Conservation (phyloP, 2,329 filamentous ascomycete species). For the Acephala macrosclerotiorum region DNA sequence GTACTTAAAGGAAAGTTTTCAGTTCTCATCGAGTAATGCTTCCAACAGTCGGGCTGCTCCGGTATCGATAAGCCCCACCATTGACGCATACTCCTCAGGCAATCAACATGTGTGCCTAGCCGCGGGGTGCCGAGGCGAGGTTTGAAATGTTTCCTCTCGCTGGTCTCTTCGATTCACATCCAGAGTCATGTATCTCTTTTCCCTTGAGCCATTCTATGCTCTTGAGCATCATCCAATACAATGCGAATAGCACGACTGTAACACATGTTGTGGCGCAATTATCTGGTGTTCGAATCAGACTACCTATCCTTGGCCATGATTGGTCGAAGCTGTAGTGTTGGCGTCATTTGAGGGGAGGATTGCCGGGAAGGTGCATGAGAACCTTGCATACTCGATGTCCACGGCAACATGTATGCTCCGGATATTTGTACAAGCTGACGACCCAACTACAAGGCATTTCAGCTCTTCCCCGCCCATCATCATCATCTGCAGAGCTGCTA, state of each 20-base stretch:
- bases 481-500: background rate
- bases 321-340: constrained; percentile 27
- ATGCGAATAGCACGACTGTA: constrained; percentile 21
- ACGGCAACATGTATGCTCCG: constrained; percentile 2
- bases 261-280: background rate
- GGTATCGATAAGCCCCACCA: constrained; percentile 36
- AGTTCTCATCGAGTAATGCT: constrained; percentile 40
- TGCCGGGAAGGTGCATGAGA: background rate
- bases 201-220: background rate
- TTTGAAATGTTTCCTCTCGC: background rate
- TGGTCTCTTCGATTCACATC: background rate
- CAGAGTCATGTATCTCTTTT: background rate
- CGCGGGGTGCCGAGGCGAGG: constrained; percentile 1
- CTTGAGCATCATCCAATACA: background rate
- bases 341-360: constrained; percentile 27
- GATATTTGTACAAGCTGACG: constrained; percentile 2
- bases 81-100: constrained; percentile 16
- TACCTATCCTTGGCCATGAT: constrained; percentile 25
- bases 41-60: constrained; percentile 28
- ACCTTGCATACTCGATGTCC: background rate
- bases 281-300: constrained; percentile 19
- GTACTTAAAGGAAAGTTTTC: constrained; percentile 19
- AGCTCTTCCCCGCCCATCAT: background rate
- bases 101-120: background rate
- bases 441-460: background rate